Evolutionary conservation across 1,284 basidiomycete genomes (phyloP).

Genomic region (Fomitopsis palustris): DNA sequence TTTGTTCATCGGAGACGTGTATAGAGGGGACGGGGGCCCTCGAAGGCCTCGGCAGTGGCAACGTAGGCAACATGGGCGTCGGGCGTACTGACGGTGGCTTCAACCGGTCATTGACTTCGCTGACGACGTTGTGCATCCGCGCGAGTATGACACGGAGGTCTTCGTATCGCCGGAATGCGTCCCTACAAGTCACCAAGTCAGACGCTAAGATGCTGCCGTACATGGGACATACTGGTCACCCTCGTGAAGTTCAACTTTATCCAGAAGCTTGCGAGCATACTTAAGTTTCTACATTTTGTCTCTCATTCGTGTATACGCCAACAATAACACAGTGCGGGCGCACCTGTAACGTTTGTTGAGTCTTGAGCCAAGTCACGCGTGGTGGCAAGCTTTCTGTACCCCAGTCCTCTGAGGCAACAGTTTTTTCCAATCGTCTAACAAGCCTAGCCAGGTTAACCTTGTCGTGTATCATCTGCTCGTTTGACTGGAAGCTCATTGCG

Average conservation of each 20-base stretch:
- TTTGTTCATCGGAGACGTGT: conserved; percentile 25
- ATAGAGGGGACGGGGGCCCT: conserved; percentile 16
- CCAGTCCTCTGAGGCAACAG: conserved; percentile 49
- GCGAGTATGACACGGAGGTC: conserved; percentile 49
- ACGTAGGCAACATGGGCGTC: conserved; percentile 29
- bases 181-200: not conserved
- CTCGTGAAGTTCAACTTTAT: conserved; percentile 50
- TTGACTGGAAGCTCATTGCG: conserved; percentile 26
- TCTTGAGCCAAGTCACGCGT: conserved; percentile 51
- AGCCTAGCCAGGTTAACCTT: conserved; percentile 66
- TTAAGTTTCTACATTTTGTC: conserved; percentile 51
- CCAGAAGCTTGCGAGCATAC: conserved; percentile 55
- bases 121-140: conserved; percentile 47
- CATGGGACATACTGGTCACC: conserved; percentile 40
- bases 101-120: conserved; percentile 41
- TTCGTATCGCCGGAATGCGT: conserved; percentile 27
- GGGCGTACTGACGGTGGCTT: conserved; percentile 37
- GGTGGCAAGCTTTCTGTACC: conserved; percentile 26
- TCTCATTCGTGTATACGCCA: not conserved
- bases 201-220: not conserved
- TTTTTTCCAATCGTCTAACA: conserved; percentile 57
- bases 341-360: conserved; percentile 57
- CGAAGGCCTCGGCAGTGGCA: conserved; percentile 16
- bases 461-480: conserved; percentile 51
- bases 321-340: conserved; percentile 7